A percentile compares a stretch with the other conserved stretches of the same genome.
These are phyloP conservation scores for Solanum habrochaites DNA, from an alignment of 257 asterid species.

Conservation along the genomic window DNA sequence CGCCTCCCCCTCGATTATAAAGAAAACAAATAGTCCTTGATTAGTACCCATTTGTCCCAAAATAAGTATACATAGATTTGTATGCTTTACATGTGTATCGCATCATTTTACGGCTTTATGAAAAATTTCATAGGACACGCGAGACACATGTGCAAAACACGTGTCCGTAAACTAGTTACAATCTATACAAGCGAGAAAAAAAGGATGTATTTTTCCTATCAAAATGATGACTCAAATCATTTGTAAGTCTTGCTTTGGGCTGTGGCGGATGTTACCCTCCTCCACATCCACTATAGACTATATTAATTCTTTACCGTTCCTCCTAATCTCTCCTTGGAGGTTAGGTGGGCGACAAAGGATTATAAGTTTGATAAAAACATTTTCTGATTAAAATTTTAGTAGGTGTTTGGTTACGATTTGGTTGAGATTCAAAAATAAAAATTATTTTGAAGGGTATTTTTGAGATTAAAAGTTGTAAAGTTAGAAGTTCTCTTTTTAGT, in stretches of 20 bases:
- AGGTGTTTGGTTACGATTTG: neutral
- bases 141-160: neutral
- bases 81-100: too few species aligned
- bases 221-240: neutral
- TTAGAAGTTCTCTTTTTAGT: neutral
- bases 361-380: neutral
- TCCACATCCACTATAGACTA: neutral
- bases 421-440: neutral
- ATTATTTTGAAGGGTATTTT: neutral
- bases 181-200: neutral
- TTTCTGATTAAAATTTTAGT: neutral
- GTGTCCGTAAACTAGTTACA: neutral
- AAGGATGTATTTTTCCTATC: too few species aligned
- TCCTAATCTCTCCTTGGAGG: too few species aligned
- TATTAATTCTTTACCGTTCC: neutral
- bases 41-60: too few species aligned
- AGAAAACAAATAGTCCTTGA: too few species aligned
- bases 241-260: neutral
- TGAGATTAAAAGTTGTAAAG: neutral
- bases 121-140: too few species aligned
- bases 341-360: neutral
- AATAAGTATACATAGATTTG: too few species aligned
- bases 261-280: neutral
- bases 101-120: too few species aligned
- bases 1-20: too few species aligned